Evolutionary conservation across 1,284 basidiomycete species (phyloP).

Genomic region (Cryptococcus amylolentus): DNA sequence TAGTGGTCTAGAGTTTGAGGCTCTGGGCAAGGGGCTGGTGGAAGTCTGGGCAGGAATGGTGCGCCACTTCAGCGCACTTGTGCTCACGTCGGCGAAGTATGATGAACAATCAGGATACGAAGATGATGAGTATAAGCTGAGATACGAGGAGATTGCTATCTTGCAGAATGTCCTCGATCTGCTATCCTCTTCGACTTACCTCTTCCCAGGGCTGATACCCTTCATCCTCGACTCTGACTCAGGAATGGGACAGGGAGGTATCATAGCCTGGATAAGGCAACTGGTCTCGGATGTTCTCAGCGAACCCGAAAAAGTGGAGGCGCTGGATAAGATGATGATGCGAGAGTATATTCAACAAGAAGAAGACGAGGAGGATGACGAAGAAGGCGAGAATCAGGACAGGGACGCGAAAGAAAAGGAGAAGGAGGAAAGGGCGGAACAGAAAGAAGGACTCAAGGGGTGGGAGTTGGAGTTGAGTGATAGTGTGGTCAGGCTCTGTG

Average conservation of each 20-base stretch:
- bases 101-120: too few relatives aligned
- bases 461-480: constrained; percentile 21
- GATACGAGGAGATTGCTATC: constrained; percentile 6
- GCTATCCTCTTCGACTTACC: constrained; percentile 13
- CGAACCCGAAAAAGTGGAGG: not conserved
- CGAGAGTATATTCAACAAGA: not conserved
- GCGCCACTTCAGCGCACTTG: not conserved
- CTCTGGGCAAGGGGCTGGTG: constrained; percentile 8
- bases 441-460: not conserved
- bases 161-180: constrained; percentile 7
- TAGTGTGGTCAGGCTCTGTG: constrained; percentile 16
- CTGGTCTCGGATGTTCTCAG: not conserved
- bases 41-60: constrained; percentile 6
- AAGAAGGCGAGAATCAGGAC: not conserved
- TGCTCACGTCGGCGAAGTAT: too few relatives aligned
- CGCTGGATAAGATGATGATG: not conserved
- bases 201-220: constrained; percentile 18
- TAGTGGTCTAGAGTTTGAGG: constrained; percentile 6
- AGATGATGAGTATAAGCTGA: too few relatives aligned
- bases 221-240: not conserved
- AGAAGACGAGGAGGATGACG: not conserved
- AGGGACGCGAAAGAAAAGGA: not conserved
- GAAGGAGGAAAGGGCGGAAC: not conserved
- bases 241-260: not conserved
- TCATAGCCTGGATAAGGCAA: not conserved